Evolutionary conservation across 768 basidiomycete genomes (phyloP).

Genomic region (Dioszegia crocea): DNA sequence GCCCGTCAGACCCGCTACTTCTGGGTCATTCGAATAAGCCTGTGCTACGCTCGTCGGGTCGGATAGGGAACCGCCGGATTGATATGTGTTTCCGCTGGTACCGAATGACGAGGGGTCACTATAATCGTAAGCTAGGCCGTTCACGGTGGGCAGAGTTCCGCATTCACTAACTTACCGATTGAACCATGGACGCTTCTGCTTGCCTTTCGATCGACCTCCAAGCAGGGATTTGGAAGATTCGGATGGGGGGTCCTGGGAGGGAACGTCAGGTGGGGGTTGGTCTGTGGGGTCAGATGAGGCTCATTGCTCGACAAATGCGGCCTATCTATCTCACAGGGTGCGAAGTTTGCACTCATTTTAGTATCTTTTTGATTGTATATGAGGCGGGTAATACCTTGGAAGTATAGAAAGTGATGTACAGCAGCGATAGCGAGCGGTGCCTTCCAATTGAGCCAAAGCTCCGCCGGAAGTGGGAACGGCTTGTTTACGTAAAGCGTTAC

Average conservation of each 20-base stretch:
- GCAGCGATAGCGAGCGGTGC: no score
- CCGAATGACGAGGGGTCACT: slow-evolving; percentile 42
- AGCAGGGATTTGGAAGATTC: slow-evolving; percentile 28
- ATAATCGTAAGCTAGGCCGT: not conserved
- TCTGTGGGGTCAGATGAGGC: slow-evolving; percentile 29
- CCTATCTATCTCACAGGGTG: slow-evolving; percentile 49
- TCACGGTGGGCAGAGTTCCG: not conserved
- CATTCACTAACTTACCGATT: slow-evolving; percentile 42
- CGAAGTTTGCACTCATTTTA: slow-evolving; percentile 36
- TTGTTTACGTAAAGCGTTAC: no score
- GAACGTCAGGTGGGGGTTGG: slow-evolving; percentile 48
- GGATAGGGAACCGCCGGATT: slow-evolving; percentile 60
- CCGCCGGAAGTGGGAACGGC: not conserved
- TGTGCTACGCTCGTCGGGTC: slow-evolving; percentile 40
- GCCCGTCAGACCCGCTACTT: slow-evolving; percentile 54
- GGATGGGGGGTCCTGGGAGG: slow-evolving; percentile 39
- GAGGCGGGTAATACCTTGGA: no score
- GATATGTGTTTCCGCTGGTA: slow-evolving; percentile 57
- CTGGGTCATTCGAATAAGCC: slow-evolving; percentile 41
- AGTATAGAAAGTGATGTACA: no score
- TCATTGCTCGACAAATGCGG: not conserved
- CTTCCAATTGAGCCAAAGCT: not conserved
- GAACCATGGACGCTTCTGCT: slow-evolving; percentile 57
- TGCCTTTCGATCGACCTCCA: slow-evolving; percentile 34
- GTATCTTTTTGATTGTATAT: not conserved